Base-by-base conservation (phyloP, 768 basidiomycete genomes). In the Trametes cubensis region DNA sequence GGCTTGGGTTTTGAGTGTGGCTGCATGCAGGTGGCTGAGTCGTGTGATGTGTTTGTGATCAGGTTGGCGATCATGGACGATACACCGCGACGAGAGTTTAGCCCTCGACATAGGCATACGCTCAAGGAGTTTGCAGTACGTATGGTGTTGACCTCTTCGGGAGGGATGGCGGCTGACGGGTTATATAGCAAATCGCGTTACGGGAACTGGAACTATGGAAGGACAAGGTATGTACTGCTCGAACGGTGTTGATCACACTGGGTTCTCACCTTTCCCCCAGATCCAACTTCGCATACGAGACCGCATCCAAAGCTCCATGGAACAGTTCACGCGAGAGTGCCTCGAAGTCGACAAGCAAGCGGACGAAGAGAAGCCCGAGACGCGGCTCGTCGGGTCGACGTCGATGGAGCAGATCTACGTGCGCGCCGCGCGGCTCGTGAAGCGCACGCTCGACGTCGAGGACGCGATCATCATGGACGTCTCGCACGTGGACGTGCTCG, bases 131-230 rank as follows among this genome's bases (percentile, higher is more conserved):
- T 97, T 70, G 95, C 95, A 58, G 78, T 81, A 64, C 42, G 80
- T 70, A 46, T 20, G 10, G 11, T 15, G 23, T 7, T 26, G 10
- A 10, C 18, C 1, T n/a, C n/a, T n/a, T n/a, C n/a, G n/a, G n/a
- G n/a, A n/a, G n/a, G n/a, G n/a, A 13, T 42, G 11, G 17, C 5
- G 1, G 34, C 44, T 48, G 20, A 72, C 18, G 7, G 18, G 23
- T 50, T 30, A 28, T 39, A 39, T 55, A 80, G 80, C 93, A 92
- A 2, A 88, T 98, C 58, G 88, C 89, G 18, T 92, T 97, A 89
- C 85, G 95, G 39, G 95, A 98, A 74, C 86, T 98, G 87, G 95
- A 97, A 72, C 78, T 97, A 2, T 97, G 94, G 94, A 80, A 89
- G 61, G 95, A 97, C 73, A 96, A 97, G 81, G 91, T 90, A 58